Evolutionary conservation across 768 basidiomycete species (phyloP).

Genomic region (Mrakia gelida): DNA sequence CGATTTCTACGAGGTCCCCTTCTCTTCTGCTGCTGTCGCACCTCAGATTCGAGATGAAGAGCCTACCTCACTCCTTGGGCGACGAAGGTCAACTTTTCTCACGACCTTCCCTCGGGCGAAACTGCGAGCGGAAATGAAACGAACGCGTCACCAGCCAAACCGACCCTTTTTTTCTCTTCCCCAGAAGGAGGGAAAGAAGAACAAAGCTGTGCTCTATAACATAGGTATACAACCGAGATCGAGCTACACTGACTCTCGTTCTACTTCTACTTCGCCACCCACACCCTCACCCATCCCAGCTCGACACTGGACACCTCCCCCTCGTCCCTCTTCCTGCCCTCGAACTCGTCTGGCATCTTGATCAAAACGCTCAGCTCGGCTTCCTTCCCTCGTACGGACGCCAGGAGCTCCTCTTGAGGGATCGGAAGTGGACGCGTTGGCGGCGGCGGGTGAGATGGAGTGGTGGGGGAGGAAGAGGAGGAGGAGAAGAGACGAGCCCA

Average conservation of each 20-base stretch:
- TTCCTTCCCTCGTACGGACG: neutral
- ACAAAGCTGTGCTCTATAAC: too few species aligned
- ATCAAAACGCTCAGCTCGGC: slow-evolving; percentile 4
- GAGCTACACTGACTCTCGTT: too few species aligned
- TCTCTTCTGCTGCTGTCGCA: too few species aligned
- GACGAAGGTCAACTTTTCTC: too few species aligned
- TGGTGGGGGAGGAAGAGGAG: neutral
- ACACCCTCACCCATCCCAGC: slow-evolving; percentile 1
- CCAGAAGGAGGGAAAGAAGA: too few species aligned
- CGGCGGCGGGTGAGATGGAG: neutral
- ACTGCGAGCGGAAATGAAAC: too few species aligned
- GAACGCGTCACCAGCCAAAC: too few species aligned
- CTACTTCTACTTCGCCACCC: neutral
- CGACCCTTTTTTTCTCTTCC: too few species aligned
- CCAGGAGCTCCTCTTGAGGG: neutral
- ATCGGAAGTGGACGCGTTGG: neutral
- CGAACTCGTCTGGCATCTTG: neutral
- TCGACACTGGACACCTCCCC: neutral
- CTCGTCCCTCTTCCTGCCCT: neutral
- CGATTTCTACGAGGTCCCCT: too few species aligned
- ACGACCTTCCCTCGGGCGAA: too few species aligned
- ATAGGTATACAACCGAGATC: neutral
- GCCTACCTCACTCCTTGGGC: too few species aligned
- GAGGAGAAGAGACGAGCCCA: neutral
- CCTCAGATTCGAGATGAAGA: too few species aligned